Evolutionary conservation across 257 asterid genomes (phyloP).

Genomic region (Rehmannia glutinosa): DNA sequence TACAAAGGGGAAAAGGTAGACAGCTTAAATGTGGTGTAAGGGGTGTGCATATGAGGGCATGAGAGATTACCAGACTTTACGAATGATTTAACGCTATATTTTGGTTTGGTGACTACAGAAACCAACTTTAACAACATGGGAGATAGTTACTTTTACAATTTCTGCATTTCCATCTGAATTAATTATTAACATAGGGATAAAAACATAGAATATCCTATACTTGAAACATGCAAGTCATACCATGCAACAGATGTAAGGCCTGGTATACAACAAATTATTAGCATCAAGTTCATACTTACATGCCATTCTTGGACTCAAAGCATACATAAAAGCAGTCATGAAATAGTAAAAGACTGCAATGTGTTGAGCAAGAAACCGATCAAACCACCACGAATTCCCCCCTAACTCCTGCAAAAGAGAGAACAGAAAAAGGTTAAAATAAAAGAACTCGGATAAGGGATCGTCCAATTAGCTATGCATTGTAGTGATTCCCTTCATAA

Average conservation of each 20-base stretch:
- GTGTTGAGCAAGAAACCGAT: conserved; percentile 89
- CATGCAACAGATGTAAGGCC: not conserved
- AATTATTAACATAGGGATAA: not conserved
- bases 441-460: not conserved
- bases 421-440: not conserved
- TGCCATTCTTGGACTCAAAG: conserved; percentile 99
- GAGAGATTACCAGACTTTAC: no score
- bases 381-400: conserved; percentile 98
- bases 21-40: not conserved
- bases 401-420: conserved; percentile 80
- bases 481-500: not conserved
- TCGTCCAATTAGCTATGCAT: not conserved
- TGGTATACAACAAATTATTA: conserved; percentile 4
- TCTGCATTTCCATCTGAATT: not conserved
- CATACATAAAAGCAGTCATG: conserved; percentile 85
- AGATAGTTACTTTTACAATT: not conserved
- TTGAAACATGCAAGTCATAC: not conserved
- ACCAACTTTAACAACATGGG: no score
- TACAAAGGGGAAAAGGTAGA: not conserved
- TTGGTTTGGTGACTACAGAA: no score
- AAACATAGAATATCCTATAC: not conserved
- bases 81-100: no score
- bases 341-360: conserved; percentile 77
- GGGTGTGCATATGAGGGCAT: not conserved
- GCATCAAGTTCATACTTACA: conserved; percentile 49